Base-by-base conservation (phyloP, 768 basidiomycete genomes). In the Tylopilus vinaceipallidus region DNA sequence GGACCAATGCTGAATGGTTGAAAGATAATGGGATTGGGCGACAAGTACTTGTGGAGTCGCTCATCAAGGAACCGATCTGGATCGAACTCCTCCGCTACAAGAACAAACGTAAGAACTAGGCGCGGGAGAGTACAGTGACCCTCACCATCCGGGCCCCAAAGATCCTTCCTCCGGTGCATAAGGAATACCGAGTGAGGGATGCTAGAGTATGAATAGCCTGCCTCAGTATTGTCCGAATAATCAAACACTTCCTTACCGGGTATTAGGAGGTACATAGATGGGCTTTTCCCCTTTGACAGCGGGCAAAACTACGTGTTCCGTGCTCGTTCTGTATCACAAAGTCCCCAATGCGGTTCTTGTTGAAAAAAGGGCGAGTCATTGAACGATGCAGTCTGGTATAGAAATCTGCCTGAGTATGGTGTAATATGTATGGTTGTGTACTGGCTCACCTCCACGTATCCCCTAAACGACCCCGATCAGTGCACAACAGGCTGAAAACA, bases 111-210 rank as follows among this genome's bases (percentile, higher is more conserved):
- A 27, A 52, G 46, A 24, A 35, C 32, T 3, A 26, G 10, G 16
- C 23, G 19, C 7, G 20, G 14, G 14, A 16, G 19, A 34, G 12
- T 3, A 17, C 2, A 5, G 24, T 23, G 11, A 6, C 20, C 3
- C 51, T 50, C 54, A 83, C 82, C 84, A 57, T 85, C 83, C 2
- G 83, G 80, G 0, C 84, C 84, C 84, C 84, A 87, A 3, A 83
- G 72, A 52, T 84, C 81, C 43, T 66, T 73, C 26, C 83, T 72
- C 8, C 84, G 73, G 29, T 88, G 85, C 81, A 84, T 83, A 29
- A 77, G 54, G 45, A 71, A 64, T 3, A 81, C 71, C 8, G 76
- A 74, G 56, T 81, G 85, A 0, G 63, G 50, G 22, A 67, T 55
- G 36, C 79, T 78, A 32, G 8, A 38, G 23, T 0, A 27, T 20